Percentiles rank a stretch among this genome's conserved stretches.
Evolutionary conservation across 768 basidiomycete genomes (phyloP).

Genomic region (Naganishia kalamii): DNA sequence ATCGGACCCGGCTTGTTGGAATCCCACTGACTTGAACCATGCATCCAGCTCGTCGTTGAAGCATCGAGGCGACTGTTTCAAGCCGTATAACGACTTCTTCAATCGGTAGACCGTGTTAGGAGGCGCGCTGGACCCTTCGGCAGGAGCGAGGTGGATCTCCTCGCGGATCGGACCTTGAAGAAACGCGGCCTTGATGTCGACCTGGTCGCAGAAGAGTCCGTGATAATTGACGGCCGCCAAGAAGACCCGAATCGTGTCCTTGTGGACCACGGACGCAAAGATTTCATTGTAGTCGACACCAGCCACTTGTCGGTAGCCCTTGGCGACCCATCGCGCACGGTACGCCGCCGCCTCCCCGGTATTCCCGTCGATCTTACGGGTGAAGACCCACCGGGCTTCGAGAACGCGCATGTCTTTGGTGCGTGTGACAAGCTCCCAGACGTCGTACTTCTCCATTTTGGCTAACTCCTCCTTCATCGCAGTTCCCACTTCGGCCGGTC

Average conservation of each 20-base stretch:
- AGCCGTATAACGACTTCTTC: too few relatives aligned
- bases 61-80: too few relatives aligned
- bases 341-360: constrained; percentile 42
- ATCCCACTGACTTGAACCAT: too few relatives aligned
- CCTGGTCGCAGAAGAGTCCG: constrained; percentile 47
- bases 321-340: constrained; percentile 50
- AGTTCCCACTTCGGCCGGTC: neutral
- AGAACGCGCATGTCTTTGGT: neutral
- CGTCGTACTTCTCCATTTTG: constrained; percentile 8
- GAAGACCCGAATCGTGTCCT: constrained; percentile 33
- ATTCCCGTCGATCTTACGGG: neutral
- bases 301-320: constrained; percentile 49
- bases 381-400: neutral
- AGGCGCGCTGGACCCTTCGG: too few relatives aligned
- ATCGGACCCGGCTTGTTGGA: too few relatives aligned
- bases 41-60: too few relatives aligned
- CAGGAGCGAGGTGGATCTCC: too few relatives aligned
- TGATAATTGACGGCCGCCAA: constrained; percentile 48
- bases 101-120: too few relatives aligned
- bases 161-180: too few relatives aligned
- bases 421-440: neutral
- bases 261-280: constrained; percentile 36
- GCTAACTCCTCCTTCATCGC: constrained; percentile 14
- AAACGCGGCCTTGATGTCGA: constrained; percentile 28
- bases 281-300: constrained; percentile 50